A percentile compares a stretch with the other conserved stretches of the same genome.
Conservation (phyloP, 2,329 filamentous ascomycete species). For the Akanthomyces dipterigenus region DNA sequence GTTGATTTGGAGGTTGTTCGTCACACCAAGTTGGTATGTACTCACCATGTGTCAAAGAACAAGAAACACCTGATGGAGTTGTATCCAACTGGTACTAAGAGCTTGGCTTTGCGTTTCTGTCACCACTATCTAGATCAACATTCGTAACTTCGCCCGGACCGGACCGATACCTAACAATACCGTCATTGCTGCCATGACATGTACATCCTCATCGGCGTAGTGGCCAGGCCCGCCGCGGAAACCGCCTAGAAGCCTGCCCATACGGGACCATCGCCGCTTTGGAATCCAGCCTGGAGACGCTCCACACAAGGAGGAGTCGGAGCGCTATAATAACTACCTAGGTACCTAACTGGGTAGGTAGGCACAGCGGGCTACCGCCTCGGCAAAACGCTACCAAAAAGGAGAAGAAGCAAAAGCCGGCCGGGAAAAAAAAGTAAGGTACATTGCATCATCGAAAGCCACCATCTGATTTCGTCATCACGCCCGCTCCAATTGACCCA, state of each 20-base stretch:
- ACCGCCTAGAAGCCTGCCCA: not conserved
- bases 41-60: too few relatives aligned
- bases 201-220: not conserved
- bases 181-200: not conserved
- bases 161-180: not conserved
- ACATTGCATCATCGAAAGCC: slow-evolving; percentile 1
- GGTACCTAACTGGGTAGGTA: too few relatives aligned
- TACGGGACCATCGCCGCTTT: not conserved
- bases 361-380: not conserved
- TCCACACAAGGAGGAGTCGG: not conserved
- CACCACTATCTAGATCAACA: not conserved
- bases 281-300: not conserved
- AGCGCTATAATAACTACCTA: not conserved
- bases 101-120: too few relatives aligned
- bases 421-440: not conserved
- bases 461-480: not conserved
- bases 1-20: too few relatives aligned
- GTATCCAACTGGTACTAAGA: too few relatives aligned
- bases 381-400: not conserved
- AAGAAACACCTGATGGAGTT: too few relatives aligned
- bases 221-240: not conserved
- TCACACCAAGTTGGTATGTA: too few relatives aligned
- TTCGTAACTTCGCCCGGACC: too few relatives aligned
- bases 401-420: not conserved
- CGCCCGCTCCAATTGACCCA: not conserved